Percentiles rank a stretch among this genome's conserved stretches.
These are phyloP conservation scores for Simmondsia chinensis DNA, from an alignment of 148 eudicot species.

Conservation along the genomic window DNA sequence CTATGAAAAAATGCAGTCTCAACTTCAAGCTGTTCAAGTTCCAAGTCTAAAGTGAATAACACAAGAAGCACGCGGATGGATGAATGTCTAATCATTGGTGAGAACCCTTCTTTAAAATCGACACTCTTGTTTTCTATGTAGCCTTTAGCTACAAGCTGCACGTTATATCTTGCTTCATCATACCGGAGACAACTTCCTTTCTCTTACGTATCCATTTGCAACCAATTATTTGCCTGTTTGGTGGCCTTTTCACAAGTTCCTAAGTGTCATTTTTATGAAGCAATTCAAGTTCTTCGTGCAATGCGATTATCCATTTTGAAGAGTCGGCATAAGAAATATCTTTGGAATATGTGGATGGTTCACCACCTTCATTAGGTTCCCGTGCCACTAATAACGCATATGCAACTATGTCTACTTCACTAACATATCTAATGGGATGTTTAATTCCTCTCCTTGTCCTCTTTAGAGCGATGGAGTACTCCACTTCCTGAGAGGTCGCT, in stretches of 20 bases:
- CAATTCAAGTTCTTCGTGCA: constrained; percentile 5
- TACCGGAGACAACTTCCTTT: constrained; percentile 1
- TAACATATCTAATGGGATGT: neutral
- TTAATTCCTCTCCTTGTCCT: neutral
- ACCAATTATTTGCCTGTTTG: neutral
- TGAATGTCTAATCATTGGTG: constrained; percentile 3
- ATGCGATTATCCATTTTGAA: neutral
- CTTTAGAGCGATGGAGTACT: neutral
- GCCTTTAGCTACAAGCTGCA: neutral
- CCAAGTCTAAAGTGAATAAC: neutral
- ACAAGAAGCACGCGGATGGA: constrained; percentile 1
- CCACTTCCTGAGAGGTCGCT: too few species aligned
- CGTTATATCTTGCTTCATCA: constrained; percentile 1
- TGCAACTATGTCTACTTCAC: neutral
- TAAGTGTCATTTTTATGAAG: constrained; percentile 6
- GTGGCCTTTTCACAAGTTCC: neutral
- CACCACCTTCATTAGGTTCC: neutral
- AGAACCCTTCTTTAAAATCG: constrained; percentile 2
- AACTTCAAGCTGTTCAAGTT: constrained; percentile 5
- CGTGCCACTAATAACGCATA: neutral
- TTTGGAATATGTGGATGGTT: neutral
- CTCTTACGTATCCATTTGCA: constrained; percentile 7
- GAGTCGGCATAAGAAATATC: neutral
- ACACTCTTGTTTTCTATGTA: neutral
- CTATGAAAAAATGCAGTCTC: constrained; percentile 7